These are phyloP conservation scores for Rhododendron ovatum DNA, from an alignment of 148 eudicot species.

Conservation along the genomic window DNA sequence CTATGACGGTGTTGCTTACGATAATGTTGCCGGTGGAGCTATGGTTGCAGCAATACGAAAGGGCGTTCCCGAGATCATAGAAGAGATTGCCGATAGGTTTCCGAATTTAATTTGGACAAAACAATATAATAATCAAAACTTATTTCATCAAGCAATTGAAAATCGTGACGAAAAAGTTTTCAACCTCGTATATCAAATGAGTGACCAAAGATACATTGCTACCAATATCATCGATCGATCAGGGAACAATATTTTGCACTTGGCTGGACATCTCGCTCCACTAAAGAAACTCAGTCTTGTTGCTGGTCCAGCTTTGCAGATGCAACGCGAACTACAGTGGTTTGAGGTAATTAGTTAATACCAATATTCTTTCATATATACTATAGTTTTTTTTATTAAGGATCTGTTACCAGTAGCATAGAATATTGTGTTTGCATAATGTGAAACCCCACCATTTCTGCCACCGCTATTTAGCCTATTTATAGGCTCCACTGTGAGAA, in stretches of 20 bases:
- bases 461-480: too few relatives aligned
- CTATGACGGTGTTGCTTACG: too few relatives aligned
- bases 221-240: too few relatives aligned
- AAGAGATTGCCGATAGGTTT: slow-evolving; percentile 2
- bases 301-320: slow-evolving; percentile 26
- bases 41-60: background rate
- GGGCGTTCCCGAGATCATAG: slow-evolving; percentile 26
- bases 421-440: too few relatives aligned
- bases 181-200: slow-evolving; percentile 18
- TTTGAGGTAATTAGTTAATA: background rate
- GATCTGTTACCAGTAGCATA: too few relatives aligned
- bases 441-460: too few relatives aligned
- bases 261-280: slow-evolving; percentile 11
- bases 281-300: slow-evolving; percentile 6
- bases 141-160: slow-evolving; percentile 22
- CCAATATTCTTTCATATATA: background rate
- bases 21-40: background rate
- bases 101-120: slow-evolving; percentile 23
- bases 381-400: too few relatives aligned
- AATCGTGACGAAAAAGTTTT: slow-evolving; percentile 21
- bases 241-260: slow-evolving; percentile 17
- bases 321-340: slow-evolving; percentile 27
- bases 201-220: slow-evolving; percentile 16
- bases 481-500: too few relatives aligned
- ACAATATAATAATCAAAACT: background rate